A percentile compares a stretch with the other conserved stretches of the same genome.
Conservation (phyloP, 768 basidiomycete genomes). For the Strobilomyces echinocephalus region DNA sequence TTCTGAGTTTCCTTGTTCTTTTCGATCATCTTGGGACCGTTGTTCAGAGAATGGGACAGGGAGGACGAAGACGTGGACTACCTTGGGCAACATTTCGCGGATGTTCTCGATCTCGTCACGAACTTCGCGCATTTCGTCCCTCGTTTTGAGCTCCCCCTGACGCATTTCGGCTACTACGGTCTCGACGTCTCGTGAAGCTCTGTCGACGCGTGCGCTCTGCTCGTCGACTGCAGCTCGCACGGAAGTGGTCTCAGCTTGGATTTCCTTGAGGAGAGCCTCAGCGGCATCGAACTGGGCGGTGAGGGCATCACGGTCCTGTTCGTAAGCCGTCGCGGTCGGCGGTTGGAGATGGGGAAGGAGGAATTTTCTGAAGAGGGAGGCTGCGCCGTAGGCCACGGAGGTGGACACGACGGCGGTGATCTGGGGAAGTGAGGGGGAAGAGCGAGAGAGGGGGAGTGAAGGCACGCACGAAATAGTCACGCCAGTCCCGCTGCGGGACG, state of each 20-base stretch:
- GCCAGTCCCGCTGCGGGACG: slow-evolving; percentile 79
- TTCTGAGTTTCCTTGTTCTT: slow-evolving; percentile 85
- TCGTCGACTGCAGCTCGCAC: slow-evolving; percentile 71
- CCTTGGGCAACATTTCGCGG: slow-evolving; percentile 91
- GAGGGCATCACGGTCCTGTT: slow-evolving; percentile 79
- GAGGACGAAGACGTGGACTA: slow-evolving; percentile 28
- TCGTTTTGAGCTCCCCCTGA: slow-evolving; percentile 70
- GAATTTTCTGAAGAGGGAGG: slow-evolving; percentile 86
- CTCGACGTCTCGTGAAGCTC: slow-evolving; percentile 69
- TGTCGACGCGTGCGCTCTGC: slow-evolving; percentile 68
- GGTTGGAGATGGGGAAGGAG: slow-evolving; percentile 87
- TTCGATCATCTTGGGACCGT: slow-evolving; percentile 74
- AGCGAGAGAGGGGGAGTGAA: neutral
- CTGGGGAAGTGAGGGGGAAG: slow-evolving; percentile 40
- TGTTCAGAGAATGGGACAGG: neutral
- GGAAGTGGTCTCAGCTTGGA: slow-evolving; percentile 70
- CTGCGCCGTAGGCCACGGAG: slow-evolving; percentile 72
- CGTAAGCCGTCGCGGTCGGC: slow-evolving; percentile 83
- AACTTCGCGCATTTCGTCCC: slow-evolving; percentile 88
- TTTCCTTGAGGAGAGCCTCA: slow-evolving; percentile 73
- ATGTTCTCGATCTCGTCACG: slow-evolving; percentile 88
- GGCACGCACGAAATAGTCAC: slow-evolving; percentile 87
- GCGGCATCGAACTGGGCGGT: slow-evolving; percentile 88
- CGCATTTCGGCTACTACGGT: slow-evolving; percentile 68
- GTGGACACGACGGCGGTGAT: slow-evolving; percentile 93